Evolutionary conservation across 1,284 basidiomycete species (phyloP), one percentile per base, ranked within the genome.

Genomic region (Coniferiporia sulphurascens): DNA sequence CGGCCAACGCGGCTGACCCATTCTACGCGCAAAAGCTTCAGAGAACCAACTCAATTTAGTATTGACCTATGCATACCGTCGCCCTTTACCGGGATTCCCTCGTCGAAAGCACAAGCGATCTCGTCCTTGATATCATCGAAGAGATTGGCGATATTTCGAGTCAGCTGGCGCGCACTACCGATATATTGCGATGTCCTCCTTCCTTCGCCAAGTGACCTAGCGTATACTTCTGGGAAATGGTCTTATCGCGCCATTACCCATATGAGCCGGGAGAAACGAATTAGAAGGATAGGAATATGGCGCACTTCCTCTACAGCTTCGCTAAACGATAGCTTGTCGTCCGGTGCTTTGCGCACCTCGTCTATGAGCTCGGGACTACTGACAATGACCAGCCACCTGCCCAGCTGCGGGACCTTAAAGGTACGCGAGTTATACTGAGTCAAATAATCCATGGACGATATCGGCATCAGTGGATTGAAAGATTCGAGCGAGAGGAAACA

Each of bases 1-100:
- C 71, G 63, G 2, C 70, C 70, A 1, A 65, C 69, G 15, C 76
- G 54, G 8, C 64, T 65, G 2, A 68, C 65, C 78, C 79, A 80
- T n/a, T 73, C 78, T 79, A 52, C n/a, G 32, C 43, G 19, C 22
- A 38, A 9, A 49, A 41, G 44, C 21, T 21, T 7, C 13, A 46
- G 48, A 9, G 1, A 22, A 55, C 21, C 55, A 51, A 52, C 12
- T 32, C 13, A 59, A 41, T 41, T 7, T 43, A 38, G 7, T 13
- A 34, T 6, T 1, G 10, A 19, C n/a, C 46, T 55, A 22, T 7
- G 51, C 48, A 48, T 46, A 64, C 66, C 17, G 17, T 46, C 65
- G 21, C 66, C 62, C 19, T 52, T 58, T 7, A 45, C 17, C n/a
- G 64, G 61, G 27, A 70, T 62, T 4, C 56, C 52, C 5, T 68